These are phyloP conservation scores for Magnaporthiopsis poae DNA, from an alignment of 2,329 filamentous ascomycete genomes.

Conservation along the genomic window DNA sequence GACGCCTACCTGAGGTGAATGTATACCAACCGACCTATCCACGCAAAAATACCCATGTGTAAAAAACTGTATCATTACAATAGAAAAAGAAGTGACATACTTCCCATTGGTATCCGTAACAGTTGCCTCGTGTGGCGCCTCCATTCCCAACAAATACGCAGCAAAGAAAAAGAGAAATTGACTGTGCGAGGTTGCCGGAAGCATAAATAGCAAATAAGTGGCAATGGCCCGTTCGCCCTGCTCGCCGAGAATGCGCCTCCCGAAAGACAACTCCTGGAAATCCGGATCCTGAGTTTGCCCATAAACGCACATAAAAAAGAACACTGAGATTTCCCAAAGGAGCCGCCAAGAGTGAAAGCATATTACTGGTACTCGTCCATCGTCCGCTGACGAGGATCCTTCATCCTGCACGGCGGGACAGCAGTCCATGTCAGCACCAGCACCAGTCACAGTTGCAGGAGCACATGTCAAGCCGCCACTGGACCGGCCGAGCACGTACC, in stretches of 20 bases:
- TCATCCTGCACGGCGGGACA: conserved; percentile 31
- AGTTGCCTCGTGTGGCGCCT: not conserved
- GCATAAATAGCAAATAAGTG: not conserved
- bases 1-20: not conserved
- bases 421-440: conserved; percentile 19
- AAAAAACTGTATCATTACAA: not conserved
- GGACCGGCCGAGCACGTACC: conserved; percentile 31
- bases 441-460: not conserved
- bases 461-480: not conserved
- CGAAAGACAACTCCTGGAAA: not conserved
- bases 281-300: not conserved
- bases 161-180: not conserved
- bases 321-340: not conserved
- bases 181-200: not conserved
- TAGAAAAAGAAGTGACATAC: not conserved
- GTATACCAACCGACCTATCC: not conserved
- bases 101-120: not conserved
- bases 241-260: not conserved
- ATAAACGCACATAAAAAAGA: not conserved
- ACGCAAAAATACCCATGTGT: not conserved
- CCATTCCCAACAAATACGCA: not conserved
- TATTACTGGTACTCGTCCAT: conserved; percentile 18
- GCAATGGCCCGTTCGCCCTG: not conserved
- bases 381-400: conserved; percentile 48
- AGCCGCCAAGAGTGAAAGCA: not conserved